Percentiles rank a stretch among this genome's conserved stretches.
Conservation (phyloP, 1,139 yeast species). For the Tardiomyces digboiensis region DNA sequence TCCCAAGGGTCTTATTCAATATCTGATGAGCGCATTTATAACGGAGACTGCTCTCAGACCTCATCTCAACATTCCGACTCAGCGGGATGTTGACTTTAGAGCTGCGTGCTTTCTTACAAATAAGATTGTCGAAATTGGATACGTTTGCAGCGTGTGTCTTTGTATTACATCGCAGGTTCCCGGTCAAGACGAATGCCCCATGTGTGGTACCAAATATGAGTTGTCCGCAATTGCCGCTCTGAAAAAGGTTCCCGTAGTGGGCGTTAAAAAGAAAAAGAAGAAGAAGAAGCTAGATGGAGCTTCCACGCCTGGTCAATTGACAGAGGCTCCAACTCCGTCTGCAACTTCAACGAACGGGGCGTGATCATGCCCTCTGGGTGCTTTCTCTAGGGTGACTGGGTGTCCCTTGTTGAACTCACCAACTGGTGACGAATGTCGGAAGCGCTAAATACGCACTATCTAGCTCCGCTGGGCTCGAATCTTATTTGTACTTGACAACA, state of each 20-base stretch:
- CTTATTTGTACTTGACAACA: conserved; percentile 14
- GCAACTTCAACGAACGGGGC: background rate
- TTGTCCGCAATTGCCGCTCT: conserved; percentile 47
- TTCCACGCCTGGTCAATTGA: no score
- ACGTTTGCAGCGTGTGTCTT: conserved; percentile 90
- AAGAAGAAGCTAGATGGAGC: conserved; percentile 19
- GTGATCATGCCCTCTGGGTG: no score
- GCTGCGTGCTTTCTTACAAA: conserved; percentile 94
- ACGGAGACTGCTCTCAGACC: conserved; percentile 77
- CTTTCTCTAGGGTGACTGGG: no score
- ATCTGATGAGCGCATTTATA: conserved; percentile 51
- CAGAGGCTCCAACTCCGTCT: background rate
- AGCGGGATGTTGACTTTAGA: conserved; percentile 80
- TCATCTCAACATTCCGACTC: conserved; percentile 71
- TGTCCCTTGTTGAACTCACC: no score
- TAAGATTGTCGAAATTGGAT: conserved; percentile 83
- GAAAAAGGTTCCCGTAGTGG: conserved; percentile 46
- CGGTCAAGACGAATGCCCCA: conserved; percentile 47
- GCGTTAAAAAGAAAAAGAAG: conserved; percentile 33
- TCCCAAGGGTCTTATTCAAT: conserved; percentile 73
- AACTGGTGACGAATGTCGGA: no score
- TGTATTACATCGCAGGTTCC: conserved; percentile 51
- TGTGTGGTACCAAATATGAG: conserved; percentile 56
- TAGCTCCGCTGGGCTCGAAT: no score
- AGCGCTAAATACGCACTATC: background rate